These are phyloP conservation scores for Phaseolus coccineus DNA, from an alignment of 331 rosid genomes.

Conservation along the genomic window DNA sequence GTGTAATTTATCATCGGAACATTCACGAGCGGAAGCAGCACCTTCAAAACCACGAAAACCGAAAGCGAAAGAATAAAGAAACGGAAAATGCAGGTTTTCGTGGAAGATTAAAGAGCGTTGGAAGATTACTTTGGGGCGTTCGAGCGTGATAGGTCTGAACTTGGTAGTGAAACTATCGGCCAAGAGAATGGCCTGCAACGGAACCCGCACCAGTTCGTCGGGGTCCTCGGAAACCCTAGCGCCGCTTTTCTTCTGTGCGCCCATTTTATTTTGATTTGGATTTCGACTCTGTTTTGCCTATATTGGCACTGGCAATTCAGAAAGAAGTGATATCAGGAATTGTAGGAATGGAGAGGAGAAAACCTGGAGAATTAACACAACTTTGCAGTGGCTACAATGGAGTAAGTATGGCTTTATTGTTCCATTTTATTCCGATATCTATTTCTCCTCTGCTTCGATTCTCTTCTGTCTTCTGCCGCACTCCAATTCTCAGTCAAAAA, in stretches of 20 bases:
- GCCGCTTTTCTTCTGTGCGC: slow-evolving; percentile 72
- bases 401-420: not conserved
- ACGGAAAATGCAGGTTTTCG: not conserved
- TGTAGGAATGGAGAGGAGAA: not conserved
- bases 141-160: slow-evolving; percentile 96
- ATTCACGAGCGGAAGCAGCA: slow-evolving; percentile 81
- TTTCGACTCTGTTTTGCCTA: not conserved
- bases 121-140: slow-evolving; percentile 81
- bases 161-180: slow-evolving; percentile 94
- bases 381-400: not conserved
- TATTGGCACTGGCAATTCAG: not conserved
- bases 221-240: slow-evolving; percentile 83
- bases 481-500: not conserved
- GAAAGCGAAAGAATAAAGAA: not conserved
- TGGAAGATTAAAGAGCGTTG: not conserved
- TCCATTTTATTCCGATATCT: not conserved
- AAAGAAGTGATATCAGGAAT: not conserved
- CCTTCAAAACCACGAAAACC: slow-evolving; percentile 50
- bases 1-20: slow-evolving; percentile 94
- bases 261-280: slow-evolving; percentile 55
- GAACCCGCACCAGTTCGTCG: slow-evolving; percentile 80
- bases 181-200: slow-evolving; percentile 85
- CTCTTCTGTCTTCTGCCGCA: not conserved
- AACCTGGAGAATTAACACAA: not conserved
- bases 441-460: not conserved